These are phyloP conservation scores for Mucor racemosus DNA, from an alignment of 371 early-diverging fungal genomes.

Conservation along the genomic window DNA sequence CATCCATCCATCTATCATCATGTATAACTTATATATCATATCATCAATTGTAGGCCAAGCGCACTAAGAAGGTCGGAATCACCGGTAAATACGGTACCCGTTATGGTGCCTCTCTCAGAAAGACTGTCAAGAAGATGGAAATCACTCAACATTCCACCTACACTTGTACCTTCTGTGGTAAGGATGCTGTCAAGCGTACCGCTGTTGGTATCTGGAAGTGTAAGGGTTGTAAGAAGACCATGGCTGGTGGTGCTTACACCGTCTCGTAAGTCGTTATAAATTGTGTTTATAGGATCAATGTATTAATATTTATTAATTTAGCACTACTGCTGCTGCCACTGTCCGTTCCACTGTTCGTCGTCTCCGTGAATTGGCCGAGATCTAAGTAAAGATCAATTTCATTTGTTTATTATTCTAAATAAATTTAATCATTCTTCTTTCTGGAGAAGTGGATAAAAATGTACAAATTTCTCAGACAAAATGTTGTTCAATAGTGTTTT, in stretches of 20 bases:
- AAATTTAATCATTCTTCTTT: conserved; percentile 5
- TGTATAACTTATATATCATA: background rate
- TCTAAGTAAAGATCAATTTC: conserved; percentile 60
- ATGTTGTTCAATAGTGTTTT: too few relatives aligned
- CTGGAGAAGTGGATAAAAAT: conserved; percentile 14
- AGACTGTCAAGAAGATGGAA: conserved; percentile 99
- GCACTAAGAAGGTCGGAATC: conserved; percentile 99
- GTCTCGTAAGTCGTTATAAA: conserved; percentile 66
- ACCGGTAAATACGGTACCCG: conserved; percentile 99
- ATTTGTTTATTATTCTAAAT: conserved; percentile 12
- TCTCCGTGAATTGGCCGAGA: conserved; percentile 95
- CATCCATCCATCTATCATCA: conserved; percentile 27
- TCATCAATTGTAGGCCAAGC: conserved; percentile 77
- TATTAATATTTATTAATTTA: conserved; percentile 22
- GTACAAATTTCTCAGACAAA: background rate
- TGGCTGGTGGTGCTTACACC: conserved; percentile 99
- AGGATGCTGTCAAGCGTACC: conserved; percentile 95
- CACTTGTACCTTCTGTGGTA: conserved; percentile 99
- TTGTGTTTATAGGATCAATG: background rate
- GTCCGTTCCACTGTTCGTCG: conserved; percentile 96
- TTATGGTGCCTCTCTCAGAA: conserved; percentile 99
- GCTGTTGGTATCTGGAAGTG: conserved; percentile 99
- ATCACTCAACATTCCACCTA: conserved; percentile 99
- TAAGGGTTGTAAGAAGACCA: conserved; percentile 93
- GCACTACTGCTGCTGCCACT: conserved; percentile 92